Conservation (phyloP, 192 early-diverging fungal genomes). For the Bifiguratus adelaidae region DNA sequence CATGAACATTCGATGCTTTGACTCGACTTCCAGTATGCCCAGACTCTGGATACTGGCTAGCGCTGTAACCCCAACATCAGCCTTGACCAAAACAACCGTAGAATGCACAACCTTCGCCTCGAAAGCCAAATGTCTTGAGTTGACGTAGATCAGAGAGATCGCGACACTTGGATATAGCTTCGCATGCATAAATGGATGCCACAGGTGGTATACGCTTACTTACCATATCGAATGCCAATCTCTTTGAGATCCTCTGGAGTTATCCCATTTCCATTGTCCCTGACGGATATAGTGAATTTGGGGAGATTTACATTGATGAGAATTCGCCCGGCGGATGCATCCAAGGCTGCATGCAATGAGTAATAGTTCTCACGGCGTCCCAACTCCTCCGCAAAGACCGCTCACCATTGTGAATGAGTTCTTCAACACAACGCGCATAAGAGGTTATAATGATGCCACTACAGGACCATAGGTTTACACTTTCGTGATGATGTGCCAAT, state of each 20-base stretch:
- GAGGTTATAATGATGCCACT: conserved; percentile 3
- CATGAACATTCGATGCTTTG: conserved; percentile 16
- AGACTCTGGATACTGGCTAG: conserved; percentile 33
- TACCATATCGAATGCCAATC: conserved; percentile 35
- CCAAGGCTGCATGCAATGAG: conserved; percentile 22
- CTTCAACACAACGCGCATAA: conserved; percentile 38
- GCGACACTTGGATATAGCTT: conserved; percentile 50
- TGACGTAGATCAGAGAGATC: conserved; percentile 22
- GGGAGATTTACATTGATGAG: conserved; percentile 29
- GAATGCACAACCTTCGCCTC: conserved; percentile 50
- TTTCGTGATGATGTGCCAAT: too few species aligned
- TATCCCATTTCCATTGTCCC: conserved; percentile 57
- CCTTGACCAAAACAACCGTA: background rate
- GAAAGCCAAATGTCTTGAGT: conserved; percentile 46
- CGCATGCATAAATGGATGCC: background rate
- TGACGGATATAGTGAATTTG: conserved; percentile 36
- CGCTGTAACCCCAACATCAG: conserved; percentile 14
- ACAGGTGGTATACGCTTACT: background rate
- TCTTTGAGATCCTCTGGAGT: conserved; percentile 24
- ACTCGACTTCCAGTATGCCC: conserved; percentile 38
- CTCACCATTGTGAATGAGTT: conserved; percentile 50
- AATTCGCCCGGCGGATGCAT: conserved; percentile 39
- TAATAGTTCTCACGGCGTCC: background rate
- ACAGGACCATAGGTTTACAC: too few species aligned
- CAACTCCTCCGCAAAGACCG: background rate